A percentile compares a stretch with the other conserved stretches of the same genome.
Conservation (phyloP, 441 rosid species). For the Adansonia grandidieri region DNA sequence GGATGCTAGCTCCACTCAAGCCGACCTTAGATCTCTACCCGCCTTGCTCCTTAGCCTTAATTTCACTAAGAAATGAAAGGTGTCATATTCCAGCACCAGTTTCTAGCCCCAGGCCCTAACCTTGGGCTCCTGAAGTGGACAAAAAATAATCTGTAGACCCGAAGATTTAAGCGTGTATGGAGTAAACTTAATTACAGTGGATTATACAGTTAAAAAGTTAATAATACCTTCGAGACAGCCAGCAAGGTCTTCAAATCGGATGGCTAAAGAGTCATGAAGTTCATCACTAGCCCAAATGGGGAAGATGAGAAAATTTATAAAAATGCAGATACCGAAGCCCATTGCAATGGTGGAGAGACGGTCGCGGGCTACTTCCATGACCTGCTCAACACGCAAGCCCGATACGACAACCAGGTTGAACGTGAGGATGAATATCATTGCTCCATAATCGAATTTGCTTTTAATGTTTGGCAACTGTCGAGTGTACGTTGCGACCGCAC, state of each 20-base stretch:
- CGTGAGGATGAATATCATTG: conserved; percentile 76
- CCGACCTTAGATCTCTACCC: background rate
- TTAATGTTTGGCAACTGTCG: conserved; percentile 65
- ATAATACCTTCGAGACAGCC: conserved; percentile 60
- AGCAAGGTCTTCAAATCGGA: conserved; percentile 62
- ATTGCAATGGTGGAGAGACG: conserved; percentile 62
- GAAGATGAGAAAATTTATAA: conserved; percentile 56
- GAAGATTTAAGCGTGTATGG: background rate
- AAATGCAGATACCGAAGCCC: conserved; percentile 66
- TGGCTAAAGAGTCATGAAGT: conserved; percentile 59
- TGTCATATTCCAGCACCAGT: background rate
- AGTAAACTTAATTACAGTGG: background rate
- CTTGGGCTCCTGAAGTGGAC: background rate
- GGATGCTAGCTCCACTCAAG: background rate
- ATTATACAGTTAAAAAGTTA: background rate
- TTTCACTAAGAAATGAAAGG: background rate
- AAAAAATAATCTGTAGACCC: background rate
- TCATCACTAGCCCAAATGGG: conserved; percentile 91
- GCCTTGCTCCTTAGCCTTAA: background rate
- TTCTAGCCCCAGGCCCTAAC: background rate
- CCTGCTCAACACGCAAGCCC: conserved; percentile 48
- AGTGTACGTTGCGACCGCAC: conserved; percentile 58
- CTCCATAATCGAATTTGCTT: conserved; percentile 68
- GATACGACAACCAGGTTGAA: conserved; percentile 76
- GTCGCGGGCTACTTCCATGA: conserved; percentile 51